These are phyloP conservation scores for Meyerozyma elateridarum DNA, from an alignment of 1,139 yeast genomes.

Conservation along the genomic window DNA sequence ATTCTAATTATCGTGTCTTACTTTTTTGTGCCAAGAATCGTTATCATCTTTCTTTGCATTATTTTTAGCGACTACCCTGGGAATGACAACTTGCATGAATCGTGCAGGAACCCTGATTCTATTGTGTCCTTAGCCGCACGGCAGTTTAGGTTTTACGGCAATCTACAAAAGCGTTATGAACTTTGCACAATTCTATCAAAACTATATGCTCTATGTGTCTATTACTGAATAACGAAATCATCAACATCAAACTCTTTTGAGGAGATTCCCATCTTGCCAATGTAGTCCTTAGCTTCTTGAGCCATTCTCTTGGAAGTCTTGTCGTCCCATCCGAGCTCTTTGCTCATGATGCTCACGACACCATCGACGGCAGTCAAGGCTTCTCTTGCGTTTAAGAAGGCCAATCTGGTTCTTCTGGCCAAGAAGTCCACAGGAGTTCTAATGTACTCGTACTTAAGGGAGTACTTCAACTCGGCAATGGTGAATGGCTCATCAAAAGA, in stretches of 20 bases:
- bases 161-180: too few relatives aligned
- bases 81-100: too few relatives aligned
- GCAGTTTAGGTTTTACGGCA: too few relatives aligned
- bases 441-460: constrained; percentile 77
- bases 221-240: constrained; percentile 18
- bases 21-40: too few relatives aligned
- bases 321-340: constrained; percentile 71
- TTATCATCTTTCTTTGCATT: too few relatives aligned
- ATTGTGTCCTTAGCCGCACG: too few relatives aligned
- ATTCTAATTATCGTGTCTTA: too few relatives aligned
- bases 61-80: too few relatives aligned
- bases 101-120: too few relatives aligned
- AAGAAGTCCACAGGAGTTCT: constrained; percentile 87
- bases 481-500: constrained; percentile 83
- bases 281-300: constrained; percentile 48
- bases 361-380: constrained; percentile 79
- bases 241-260: constrained; percentile 35
- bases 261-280: constrained; percentile 55
- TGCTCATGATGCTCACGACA: constrained; percentile 81
- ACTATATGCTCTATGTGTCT: constrained; percentile 3
- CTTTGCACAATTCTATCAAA: too few relatives aligned
- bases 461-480: constrained; percentile 84
- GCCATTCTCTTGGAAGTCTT: constrained; percentile 55
- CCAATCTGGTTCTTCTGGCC: constrained; percentile 90
- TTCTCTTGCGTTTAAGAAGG: constrained; percentile 84